phyloP scores from a whole-genome alignment of 1,284 basidiomycete species.

The Marasmius oreades region DNA sequence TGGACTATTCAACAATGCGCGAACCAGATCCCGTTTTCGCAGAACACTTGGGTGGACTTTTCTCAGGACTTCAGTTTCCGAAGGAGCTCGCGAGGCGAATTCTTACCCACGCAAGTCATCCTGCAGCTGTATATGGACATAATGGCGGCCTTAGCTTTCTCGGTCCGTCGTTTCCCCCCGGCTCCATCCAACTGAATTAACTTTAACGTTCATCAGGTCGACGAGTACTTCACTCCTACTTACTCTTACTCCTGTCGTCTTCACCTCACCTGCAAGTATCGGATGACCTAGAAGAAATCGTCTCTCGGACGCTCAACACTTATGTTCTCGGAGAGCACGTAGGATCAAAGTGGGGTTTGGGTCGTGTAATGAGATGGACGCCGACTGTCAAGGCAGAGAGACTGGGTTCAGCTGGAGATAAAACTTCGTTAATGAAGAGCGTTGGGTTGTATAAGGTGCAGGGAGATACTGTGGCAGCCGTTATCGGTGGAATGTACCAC shows the following conservation, averaged over 20 bases:
- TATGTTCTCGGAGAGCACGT: conserved; percentile 68
- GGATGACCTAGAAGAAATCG: conserved; percentile 55
- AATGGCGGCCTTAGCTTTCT: conserved; percentile 69
- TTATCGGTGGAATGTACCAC: conserved; percentile 74
- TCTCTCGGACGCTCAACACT: conserved; percentile 56
- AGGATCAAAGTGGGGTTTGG: conserved; percentile 68
- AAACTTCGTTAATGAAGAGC: conserved; percentile 34
- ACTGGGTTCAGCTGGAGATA: conserved; percentile 22
- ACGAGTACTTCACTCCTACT: background rate
- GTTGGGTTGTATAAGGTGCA: conserved; percentile 75
- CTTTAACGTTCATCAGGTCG: conserved; percentile 2
- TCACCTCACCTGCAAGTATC: conserved; percentile 49
- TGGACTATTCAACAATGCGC: conserved; percentile 17
- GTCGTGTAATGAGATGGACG: conserved; percentile 66
- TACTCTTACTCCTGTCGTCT: conserved; percentile 39
- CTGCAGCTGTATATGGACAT: conserved; percentile 58
- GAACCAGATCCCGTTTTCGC: conserved; percentile 29
- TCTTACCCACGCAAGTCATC: conserved; percentile 73
- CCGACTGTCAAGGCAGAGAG: conserved; percentile 39
- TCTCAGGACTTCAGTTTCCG: conserved; percentile 66
- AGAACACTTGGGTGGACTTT: conserved; percentile 57
- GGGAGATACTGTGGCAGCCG: conserved; percentile 69
- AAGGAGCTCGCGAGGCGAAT: conserved; percentile 65
- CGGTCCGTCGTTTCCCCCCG: conserved; percentile 37
- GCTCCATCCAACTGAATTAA: background rate